Evolutionary conservation across 352 stramenopile species (phyloP).

Genomic region (Phytophthora pluvialis): DNA sequence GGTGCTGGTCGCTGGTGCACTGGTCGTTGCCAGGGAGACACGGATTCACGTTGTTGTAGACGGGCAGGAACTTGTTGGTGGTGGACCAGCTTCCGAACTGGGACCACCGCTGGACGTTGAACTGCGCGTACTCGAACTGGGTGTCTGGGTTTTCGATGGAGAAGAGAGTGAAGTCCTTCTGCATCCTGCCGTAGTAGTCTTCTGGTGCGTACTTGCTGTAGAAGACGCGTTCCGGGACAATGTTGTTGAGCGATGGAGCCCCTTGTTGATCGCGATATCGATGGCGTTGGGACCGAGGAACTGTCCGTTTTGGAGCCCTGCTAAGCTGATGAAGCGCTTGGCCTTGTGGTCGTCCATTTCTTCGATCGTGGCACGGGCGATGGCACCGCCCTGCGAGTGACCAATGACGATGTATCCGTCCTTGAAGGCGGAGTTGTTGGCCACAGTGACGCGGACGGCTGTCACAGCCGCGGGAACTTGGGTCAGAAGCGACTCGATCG

Average conservation of each 20-base stretch:
- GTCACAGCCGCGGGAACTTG: not conserved
- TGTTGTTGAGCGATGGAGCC: not conserved
- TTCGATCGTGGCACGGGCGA: slow-evolving; percentile 6
- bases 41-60: slow-evolving; percentile 8
- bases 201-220: slow-evolving; percentile 6
- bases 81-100: slow-evolving; percentile 5
- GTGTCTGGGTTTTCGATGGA: slow-evolving; percentile 5
- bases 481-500: not conserved
- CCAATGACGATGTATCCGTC: slow-evolving; percentile 9
- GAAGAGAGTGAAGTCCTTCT: slow-evolving; percentile 8
- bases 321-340: slow-evolving; percentile 5
- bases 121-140: slow-evolving; percentile 4
- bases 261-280: slow-evolving; percentile 1
- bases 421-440: slow-evolving; percentile 5
- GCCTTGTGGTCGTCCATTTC: slow-evolving; percentile 17
- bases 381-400: not conserved
- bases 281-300: slow-evolving; percentile 7
- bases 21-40: not conserved
- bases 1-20: slow-evolving; percentile 2
- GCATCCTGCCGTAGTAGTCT: slow-evolving; percentile 12
- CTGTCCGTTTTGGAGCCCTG: slow-evolving; percentile 4
- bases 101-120: slow-evolving; percentile 10
- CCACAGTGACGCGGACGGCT: not conserved
- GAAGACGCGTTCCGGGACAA: slow-evolving; percentile 11
- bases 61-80: slow-evolving; percentile 1